A percentile compares a stretch with the other conserved stretches of the same genome.
Evolutionary conservation across 768 basidiomycete species (phyloP).

Genomic region (Lentinus tigrinus): DNA sequence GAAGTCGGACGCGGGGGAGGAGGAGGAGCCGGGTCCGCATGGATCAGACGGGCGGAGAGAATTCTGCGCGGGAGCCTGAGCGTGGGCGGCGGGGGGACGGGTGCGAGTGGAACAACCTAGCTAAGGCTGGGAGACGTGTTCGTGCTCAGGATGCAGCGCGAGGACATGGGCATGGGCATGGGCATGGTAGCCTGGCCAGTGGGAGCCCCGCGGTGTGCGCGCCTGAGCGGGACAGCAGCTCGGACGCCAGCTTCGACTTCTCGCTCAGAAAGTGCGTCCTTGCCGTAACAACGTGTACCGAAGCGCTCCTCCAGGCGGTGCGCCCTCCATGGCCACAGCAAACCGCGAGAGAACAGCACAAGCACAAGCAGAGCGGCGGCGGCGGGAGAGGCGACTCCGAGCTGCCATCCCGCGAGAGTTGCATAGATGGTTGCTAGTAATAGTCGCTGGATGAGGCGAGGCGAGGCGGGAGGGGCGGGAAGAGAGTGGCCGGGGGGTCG

Average conservation of each 20-base stretch:
- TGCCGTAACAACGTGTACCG: conserved; percentile 11
- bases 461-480: conserved; percentile 11
- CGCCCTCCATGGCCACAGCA: not conserved
- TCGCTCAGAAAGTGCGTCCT: conserved; percentile 16
- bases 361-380: not conserved
- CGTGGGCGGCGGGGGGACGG: not conserved
- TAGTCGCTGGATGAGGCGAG: not conserved
- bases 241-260: conserved; percentile 7
- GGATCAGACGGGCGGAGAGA: conserved; percentile 16
- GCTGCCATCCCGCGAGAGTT: not conserved
- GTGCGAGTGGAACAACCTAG: no score
- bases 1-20: conserved; percentile 1
- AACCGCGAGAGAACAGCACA: not conserved
- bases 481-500: conserved; percentile 5
- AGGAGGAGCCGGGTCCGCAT: conserved; percentile 12
- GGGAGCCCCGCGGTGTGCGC: not conserved
- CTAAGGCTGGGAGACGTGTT: no score
- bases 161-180: no score
- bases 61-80: not conserved
- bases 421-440: no score
- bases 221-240: not conserved
- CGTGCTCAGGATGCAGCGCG: no score
- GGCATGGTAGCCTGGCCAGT: no score
- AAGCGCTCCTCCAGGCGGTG: conserved; percentile 2
- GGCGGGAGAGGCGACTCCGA: not conserved